These are phyloP conservation scores for Citrus trifoliata DNA, from an alignment of 345 rosid genomes.

Conservation along the genomic window DNA sequence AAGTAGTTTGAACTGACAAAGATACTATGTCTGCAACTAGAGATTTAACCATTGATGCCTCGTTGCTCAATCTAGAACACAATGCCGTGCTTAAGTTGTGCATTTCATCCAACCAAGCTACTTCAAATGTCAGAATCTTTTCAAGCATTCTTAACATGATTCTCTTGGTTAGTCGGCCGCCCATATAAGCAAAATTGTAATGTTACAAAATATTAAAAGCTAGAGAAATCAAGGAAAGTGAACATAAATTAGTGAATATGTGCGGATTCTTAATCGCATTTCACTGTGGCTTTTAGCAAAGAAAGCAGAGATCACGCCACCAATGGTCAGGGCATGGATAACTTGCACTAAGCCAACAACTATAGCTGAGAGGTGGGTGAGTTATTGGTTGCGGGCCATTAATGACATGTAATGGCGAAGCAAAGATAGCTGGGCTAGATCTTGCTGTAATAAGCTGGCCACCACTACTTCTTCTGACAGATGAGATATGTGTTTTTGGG, in stretches of 20 bases:
- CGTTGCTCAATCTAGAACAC: slow-evolving; percentile 58
- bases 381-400: slow-evolving; percentile 25
- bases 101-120: slow-evolving; percentile 82
- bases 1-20: slow-evolving; percentile 65
- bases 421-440: slow-evolving; percentile 46
- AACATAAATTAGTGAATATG: slow-evolving; percentile 49
- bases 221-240: slow-evolving; percentile 58
- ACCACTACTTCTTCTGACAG: slow-evolving; percentile 45
- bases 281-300: slow-evolving; percentile 53
- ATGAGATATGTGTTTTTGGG: slow-evolving; percentile 32
- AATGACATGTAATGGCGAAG: slow-evolving; percentile 36
- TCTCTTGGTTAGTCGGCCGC: slow-evolving; percentile 62
- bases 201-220: slow-evolving; percentile 59
- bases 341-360: slow-evolving; percentile 70
- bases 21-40: slow-evolving; percentile 63
- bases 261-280: slow-evolving; percentile 51
- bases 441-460: slow-evolving; percentile 38
- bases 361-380: slow-evolving; percentile 52
- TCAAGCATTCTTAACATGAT: slow-evolving; percentile 61
- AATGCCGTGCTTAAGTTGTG: slow-evolving; percentile 68
- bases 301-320: slow-evolving; percentile 83
- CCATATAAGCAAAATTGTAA: slow-evolving; percentile 71
- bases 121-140: slow-evolving; percentile 62
- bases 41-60: slow-evolving; percentile 66
- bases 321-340: slow-evolving; percentile 68